A percentile compares a stretch with the other conserved stretches of the same genome.
phyloP scores from a whole-genome alignment of 2,329 filamentous ascomycete genomes.

The Grosmannia huntii region DNA sequence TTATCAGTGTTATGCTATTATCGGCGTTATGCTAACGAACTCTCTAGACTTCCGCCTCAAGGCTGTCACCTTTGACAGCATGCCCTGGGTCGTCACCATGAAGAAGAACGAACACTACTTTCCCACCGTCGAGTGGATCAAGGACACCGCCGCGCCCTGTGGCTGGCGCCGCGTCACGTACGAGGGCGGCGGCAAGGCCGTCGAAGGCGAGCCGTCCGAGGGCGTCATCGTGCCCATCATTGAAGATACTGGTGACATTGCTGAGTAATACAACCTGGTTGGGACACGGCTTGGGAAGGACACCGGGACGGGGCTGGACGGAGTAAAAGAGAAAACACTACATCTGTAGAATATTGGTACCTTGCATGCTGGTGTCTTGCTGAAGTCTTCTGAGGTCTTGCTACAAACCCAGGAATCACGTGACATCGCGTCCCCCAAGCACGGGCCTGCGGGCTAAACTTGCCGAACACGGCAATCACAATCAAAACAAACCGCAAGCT shows the following conservation, averaged over 20 bases:
- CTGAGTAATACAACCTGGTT: conserved; percentile 6
- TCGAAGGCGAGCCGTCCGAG: conserved; percentile 41
- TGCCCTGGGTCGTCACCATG: conserved; percentile 99
- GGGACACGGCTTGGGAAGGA: neutral
- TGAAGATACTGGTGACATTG: conserved; percentile 30
- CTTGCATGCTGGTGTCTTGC: neutral
- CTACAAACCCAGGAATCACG: conserved; percentile 3
- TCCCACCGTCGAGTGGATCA: conserved; percentile 57
- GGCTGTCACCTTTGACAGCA: conserved; percentile 96
- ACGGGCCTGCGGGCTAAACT: neutral
- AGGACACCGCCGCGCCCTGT: conserved; percentile 43
- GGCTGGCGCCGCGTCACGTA: conserved; percentile 54
- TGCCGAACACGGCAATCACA: conserved; percentile 10
- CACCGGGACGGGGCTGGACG: neutral
- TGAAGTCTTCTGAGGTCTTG: neutral
- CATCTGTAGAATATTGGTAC: neutral
- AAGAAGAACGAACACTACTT: conserved; percentile 99
- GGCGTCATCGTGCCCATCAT: conserved; percentile 27
- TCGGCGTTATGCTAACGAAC: no score
- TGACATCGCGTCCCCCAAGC: conserved; percentile 1
- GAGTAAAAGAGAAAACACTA: neutral
- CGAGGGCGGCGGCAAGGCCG: conserved; percentile 38
- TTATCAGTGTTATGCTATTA: conserved; percentile 17
- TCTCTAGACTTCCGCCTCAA: conserved; percentile 74
- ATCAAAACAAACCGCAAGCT: conserved; percentile 13